Base-by-base conservation (phyloP, 1,284 basidiomycete species). In the Naganishia sp. region DNA sequence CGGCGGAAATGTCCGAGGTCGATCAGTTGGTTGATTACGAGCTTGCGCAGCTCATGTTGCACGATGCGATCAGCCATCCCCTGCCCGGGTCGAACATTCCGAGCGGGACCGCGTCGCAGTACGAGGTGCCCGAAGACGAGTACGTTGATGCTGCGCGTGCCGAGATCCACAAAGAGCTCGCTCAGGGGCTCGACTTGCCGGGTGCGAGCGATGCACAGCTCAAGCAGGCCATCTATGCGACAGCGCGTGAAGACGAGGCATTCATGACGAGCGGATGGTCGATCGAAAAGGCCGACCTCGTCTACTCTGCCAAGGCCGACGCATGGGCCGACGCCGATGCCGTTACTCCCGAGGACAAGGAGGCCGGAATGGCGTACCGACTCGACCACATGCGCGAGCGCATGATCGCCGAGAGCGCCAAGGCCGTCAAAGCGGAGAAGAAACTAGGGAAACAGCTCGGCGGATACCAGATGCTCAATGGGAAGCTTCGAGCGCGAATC, bases 41-140 rank as follows among this genome's bases (percentile, higher is more conserved):
- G 77, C 84, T 97, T 65, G 88, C 86, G 1, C 81, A 83, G 53
- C 83, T 99, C 28, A 81, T 99, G 71, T 85, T 88, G 68, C 93
- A 99, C 77, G 96, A 99, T 78, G 86, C 92, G 6, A 86, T 96
- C 67, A 84, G 87, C 0, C 85, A 95, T 78, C 94, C 96, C 2
- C 81, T 98, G 18, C 91, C 94, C 7, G 95, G 96, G 2, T 93
- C 91, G 6, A 84, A 86, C n/a, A 83, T 85, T 18, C 86, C 93
- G 3, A 92, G 92, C 6, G 85, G 86, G 18, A 86, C 87, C 0
- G 78, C 82, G 18, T 92, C 92, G 13, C 75, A 81, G 1, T 94
- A 98, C 73, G 84, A 86, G 54, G 83, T 87, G 50, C 89, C 95
- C 1, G 83, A 86, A 28, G 94, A 98, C 77, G 87, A 87, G 1